phyloP scores from a whole-genome alignment of 2,329 filamentous ascomycete species.

The Ramularia endophylla region DNA sequence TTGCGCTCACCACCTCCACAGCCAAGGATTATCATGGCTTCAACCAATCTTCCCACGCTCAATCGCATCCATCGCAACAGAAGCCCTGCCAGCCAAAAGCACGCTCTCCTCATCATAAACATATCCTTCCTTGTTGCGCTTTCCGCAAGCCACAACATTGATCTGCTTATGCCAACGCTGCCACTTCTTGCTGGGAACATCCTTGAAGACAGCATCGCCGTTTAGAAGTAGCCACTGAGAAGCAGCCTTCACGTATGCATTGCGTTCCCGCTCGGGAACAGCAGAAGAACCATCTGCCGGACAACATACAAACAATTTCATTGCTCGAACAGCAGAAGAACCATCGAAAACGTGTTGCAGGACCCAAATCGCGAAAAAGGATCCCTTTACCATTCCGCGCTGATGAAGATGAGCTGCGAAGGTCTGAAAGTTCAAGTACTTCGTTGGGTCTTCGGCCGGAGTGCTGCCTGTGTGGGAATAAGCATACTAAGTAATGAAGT shows the following conservation, averaged over 20 bases:
- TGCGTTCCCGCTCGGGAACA: no score
- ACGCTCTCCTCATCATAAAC: not conserved
- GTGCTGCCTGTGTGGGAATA: not conserved
- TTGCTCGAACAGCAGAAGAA: not conserved
- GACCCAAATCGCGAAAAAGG: not conserved
- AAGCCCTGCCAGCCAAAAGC: not conserved
- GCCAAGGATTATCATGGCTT: no score
- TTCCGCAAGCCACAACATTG: not conserved
- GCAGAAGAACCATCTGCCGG: no score
- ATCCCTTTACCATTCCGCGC: not conserved
- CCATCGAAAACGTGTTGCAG: conserved; percentile 1
- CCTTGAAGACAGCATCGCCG: not conserved
- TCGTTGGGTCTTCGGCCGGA: not conserved
- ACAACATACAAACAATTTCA: no score
- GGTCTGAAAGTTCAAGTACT: conserved; percentile 3
- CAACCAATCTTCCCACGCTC: conserved; percentile 3
- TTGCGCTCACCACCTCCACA: no score
- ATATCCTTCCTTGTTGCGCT: not conserved
- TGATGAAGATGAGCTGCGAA: not conserved
- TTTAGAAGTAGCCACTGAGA: conserved; percentile 1
- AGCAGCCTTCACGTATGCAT: conserved; percentile 2
- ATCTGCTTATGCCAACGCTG: not conserved
- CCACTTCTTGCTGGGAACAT: not conserved
- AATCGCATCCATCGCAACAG: conserved; percentile 3
- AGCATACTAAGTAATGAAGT: no score